Evolutionary conservation across 2,329 filamentous ascomycete genomes (phyloP).

Genomic region (Thelonectria olida): DNA sequence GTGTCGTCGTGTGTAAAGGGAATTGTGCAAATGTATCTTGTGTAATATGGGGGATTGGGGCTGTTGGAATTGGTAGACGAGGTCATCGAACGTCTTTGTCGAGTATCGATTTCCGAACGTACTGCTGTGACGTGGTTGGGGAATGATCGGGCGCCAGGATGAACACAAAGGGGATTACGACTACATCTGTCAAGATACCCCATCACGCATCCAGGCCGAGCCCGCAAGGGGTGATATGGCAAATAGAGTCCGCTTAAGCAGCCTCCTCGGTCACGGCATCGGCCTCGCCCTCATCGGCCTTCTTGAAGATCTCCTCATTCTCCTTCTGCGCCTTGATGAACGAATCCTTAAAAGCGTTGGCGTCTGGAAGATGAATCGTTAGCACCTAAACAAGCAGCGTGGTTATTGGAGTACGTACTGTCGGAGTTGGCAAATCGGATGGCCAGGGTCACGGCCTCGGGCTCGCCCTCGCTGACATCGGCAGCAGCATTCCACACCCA

Average conservation of each 20-base stretch:
- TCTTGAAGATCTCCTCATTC: constrained; percentile 86
- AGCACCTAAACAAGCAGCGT: not conserved
- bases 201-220: constrained; percentile 17
- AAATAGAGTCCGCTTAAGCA: constrained; percentile 30
- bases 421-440: constrained; percentile 98
- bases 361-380: constrained; percentile 68
- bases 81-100: constrained; percentile 14
- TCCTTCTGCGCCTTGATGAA: constrained; percentile 98
- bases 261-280: constrained; percentile 9
- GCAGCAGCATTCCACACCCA: constrained; percentile 99
- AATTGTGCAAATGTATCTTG: constrained; percentile 24
- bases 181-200: constrained; percentile 7
- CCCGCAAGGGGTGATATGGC: constrained; percentile 18
- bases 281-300: constrained; percentile 46
- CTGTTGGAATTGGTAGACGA: constrained; percentile 19
- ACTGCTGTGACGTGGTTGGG: constrained; percentile 34
- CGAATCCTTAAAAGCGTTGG: constrained; percentile 96
- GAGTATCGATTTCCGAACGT: constrained; percentile 24
- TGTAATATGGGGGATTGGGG: constrained; percentile 19
- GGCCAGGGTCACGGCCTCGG: constrained; percentile 93
- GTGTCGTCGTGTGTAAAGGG: constrained; percentile 6
- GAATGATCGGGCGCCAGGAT: constrained; percentile 19
- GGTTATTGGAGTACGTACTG: constrained; percentile 68
- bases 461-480: constrained; percentile 97
- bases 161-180: constrained; percentile 20